Conservation (phyloP, 1,284 basidiomycete genomes). For the Takashimella tepidaria region DNA sequence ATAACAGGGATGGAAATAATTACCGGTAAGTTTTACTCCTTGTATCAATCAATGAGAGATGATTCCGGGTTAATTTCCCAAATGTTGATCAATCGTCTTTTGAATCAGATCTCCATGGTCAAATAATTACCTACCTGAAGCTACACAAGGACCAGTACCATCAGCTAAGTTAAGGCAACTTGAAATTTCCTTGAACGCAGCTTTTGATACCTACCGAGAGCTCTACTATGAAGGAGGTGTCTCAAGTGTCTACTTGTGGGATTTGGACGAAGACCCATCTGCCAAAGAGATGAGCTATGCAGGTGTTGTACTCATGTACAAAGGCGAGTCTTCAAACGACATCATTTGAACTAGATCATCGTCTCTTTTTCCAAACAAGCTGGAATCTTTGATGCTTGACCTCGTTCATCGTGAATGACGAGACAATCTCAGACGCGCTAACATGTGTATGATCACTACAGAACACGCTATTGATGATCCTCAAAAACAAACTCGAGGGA, state of each 20-base stretch:
- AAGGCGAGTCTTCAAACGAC: constrained; percentile 68
- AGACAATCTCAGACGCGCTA: too few species aligned
- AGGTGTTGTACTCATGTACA: constrained; percentile 93
- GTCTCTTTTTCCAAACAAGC: too few species aligned
- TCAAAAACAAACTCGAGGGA: too few species aligned
- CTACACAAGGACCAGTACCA: constrained; percentile 82
- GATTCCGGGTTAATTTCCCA: constrained; percentile 67
- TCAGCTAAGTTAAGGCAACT: constrained; percentile 79
- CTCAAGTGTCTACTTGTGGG: constrained; percentile 98
- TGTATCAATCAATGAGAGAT: too few species aligned
- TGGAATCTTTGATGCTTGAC: too few species aligned
- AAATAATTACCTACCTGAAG: constrained; percentile 78
- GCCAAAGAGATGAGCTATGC: constrained; percentile 61
- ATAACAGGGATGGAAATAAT: constrained; percentile 93
- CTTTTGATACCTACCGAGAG: constrained; percentile 95
- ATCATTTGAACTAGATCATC: too few species aligned
- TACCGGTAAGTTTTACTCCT: constrained; percentile 73
- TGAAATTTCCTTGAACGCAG: constrained; percentile 89
- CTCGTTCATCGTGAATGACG: too few species aligned
- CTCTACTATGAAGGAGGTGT: constrained; percentile 98
- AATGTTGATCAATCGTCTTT: not conserved
- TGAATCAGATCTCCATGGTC: constrained; percentile 84
- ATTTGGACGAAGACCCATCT: constrained; percentile 73
- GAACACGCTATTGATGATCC: too few species aligned
- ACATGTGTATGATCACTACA: too few species aligned